These are phyloP conservation scores for Tinospora cordifolia DNA, from an alignment of 164 flowering plant genomes.

Conservation along the genomic window DNA sequence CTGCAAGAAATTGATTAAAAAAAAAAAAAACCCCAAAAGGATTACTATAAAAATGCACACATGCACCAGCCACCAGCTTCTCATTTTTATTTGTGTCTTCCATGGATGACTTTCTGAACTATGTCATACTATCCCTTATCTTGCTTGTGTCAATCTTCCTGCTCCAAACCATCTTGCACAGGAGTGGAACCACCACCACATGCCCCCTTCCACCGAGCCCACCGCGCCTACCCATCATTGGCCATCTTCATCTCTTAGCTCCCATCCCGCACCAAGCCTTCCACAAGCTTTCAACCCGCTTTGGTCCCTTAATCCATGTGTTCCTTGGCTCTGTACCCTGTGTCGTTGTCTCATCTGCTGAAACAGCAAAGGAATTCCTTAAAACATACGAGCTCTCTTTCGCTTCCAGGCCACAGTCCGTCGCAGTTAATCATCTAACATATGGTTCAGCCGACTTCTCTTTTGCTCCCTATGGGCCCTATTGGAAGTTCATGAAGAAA, in stretches of 20 bases:
- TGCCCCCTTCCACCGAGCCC: constrained; percentile 47
- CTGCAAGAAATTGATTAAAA: too few relatives aligned
- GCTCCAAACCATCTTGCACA: constrained; percentile 15
- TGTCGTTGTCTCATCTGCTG: constrained; percentile 39
- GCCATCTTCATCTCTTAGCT: constrained; percentile 53
- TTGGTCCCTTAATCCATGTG: constrained; percentile 49
- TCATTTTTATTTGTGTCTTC: not conserved
- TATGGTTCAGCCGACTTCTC: constrained; percentile 35
- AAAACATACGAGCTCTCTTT: constrained; percentile 43
- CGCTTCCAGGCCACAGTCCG: constrained; percentile 25
- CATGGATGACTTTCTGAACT: constrained; percentile 17
- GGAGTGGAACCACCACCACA: not conserved
- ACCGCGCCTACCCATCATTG: constrained; percentile 37
- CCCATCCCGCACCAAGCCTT: constrained; percentile 43
- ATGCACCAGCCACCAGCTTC: not conserved
- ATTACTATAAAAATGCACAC: not conserved
- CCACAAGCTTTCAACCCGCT: constrained; percentile 28
- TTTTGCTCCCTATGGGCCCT: constrained; percentile 50
- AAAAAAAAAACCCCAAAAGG: too few relatives aligned
- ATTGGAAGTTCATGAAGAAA: constrained; percentile 58
- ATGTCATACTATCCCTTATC: constrained; percentile 17
- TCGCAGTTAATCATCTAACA: constrained; percentile 28
- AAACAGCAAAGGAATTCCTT: constrained; percentile 38
- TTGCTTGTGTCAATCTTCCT: constrained; percentile 25
- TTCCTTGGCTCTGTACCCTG: constrained; percentile 40